Base-by-base conservation (phyloP, 2,329 filamentous ascomycete genomes). In the Phialophora expanda region DNA sequence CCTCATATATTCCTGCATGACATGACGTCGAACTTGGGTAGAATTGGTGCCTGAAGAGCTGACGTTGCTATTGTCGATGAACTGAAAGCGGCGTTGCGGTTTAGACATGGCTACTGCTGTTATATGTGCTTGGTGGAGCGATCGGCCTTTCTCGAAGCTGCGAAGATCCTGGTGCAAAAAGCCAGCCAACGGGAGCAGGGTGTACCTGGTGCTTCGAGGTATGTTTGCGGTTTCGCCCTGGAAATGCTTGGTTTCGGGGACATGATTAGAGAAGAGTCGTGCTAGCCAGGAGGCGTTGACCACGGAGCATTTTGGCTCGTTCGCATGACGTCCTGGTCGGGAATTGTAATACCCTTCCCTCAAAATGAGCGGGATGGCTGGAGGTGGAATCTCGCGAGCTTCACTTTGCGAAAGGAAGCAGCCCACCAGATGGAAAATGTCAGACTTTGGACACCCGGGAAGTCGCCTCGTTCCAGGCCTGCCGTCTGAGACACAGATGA, bases 21-120 rank as follows among this genome's bases (percentile, higher is more conserved):
- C 78, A 77, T 80, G 78, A 24, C 78, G 77, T 58, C 79, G 79
- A 44, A 80, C 78, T 66, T 75, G 76, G 1, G 77, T 79, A 51
- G 78, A 68, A 50, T 78, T 79, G 56, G 56, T 34, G n/a, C 61
- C 62, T 14, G 67, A 72, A 24, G 76, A 72, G 58, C 73, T 75
- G 53, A 77, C 75, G 59, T 75, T 73, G 9, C 75, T 78, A 63
- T 75, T 73, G 66, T 80, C 78, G 61, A 80, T 79, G 61, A 80
- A 80, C 65, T 78, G 77, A 73, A 78, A 80, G 34, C 75, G 73
- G 20, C 59, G 48, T 50, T 56, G 68, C 8, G 68, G 66, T 48
- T 64, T 64, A 48, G 56, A 32, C 60, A 53, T 64, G 30, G 38
- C 56, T 6, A 41, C 22, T 17, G 24, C 26, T 58, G 4, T 26